phyloP scores from a whole-genome alignment of 2,329 filamentous ascomycete species.

The Ascocoryne sarcoides region DNA sequence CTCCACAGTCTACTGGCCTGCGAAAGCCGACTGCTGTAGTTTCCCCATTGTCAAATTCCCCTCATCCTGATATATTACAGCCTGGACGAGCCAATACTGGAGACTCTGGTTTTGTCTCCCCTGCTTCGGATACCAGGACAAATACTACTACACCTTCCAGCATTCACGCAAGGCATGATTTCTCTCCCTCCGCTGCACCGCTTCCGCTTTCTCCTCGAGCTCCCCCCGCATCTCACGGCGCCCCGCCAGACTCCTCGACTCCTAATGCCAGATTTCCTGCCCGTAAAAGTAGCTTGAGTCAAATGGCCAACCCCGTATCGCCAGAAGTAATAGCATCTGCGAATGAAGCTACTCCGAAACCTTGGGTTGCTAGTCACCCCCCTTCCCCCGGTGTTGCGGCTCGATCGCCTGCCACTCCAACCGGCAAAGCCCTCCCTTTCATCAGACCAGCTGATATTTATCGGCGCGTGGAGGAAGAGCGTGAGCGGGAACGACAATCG shows the following conservation, averaged over 20 bases:
- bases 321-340: constrained; percentile 7
- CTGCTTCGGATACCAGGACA: constrained; percentile 20
- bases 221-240: constrained; percentile 30
- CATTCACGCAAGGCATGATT: constrained; percentile 37
- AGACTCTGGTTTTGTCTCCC: constrained; percentile 14
- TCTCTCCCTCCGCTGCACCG: constrained; percentile 41
- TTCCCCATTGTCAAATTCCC: constrained; percentile 14
- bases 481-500: constrained; percentile 52
- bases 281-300: constrained; percentile 53
- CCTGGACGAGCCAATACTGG: constrained; percentile 8
- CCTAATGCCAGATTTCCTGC: constrained; percentile 42
- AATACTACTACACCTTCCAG: constrained; percentile 18
- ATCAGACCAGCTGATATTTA: constrained; percentile 72
- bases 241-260: constrained; percentile 17
- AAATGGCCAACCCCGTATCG: constrained; percentile 31
- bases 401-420: constrained; percentile 27
- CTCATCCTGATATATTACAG: constrained; percentile 10
- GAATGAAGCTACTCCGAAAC: constrained; percentile 17
- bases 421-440: constrained; percentile 49
- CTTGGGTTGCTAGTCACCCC: constrained; percentile 29
- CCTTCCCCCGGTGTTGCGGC: constrained; percentile 31
- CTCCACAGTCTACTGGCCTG: constrained; percentile 9
- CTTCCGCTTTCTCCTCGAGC: constrained; percentile 38
- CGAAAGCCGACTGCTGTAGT: constrained; percentile 14
- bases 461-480: constrained; percentile 60